Conservation (phyloP, 352 stramenopile genomes). For the Phytophthora ohioensis region DNA sequence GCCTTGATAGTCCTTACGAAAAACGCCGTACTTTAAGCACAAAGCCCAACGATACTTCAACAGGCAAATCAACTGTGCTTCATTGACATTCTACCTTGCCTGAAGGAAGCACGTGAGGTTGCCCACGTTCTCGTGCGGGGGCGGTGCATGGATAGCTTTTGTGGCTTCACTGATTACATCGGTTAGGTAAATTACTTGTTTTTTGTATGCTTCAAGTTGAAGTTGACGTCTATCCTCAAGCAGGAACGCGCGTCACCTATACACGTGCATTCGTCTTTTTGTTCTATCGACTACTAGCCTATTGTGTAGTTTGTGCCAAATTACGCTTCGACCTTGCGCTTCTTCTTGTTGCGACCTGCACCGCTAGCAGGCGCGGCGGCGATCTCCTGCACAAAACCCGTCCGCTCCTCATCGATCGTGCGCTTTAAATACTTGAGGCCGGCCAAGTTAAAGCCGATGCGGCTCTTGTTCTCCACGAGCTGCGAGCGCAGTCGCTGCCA, state of each 20-base stretch:
- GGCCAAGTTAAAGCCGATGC: conserved; percentile 89
- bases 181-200: background rate
- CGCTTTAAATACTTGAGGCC: conserved; percentile 91
- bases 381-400: conserved; percentile 83
- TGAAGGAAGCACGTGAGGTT: background rate
- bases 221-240: background rate
- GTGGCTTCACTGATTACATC: too few species aligned
- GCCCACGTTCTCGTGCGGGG: background rate
- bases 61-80: too few species aligned
- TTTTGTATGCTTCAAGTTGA: conserved; percentile 16
- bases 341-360: conserved; percentile 64
- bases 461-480: conserved; percentile 83
- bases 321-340: conserved; percentile 40
- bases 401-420: conserved; percentile 81
- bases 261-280: conserved; percentile 26
- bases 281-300: conserved; percentile 6
- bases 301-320: background rate
- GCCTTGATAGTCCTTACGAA: too few species aligned
- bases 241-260: too few species aligned
- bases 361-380: conserved; percentile 36
- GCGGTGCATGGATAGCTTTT: too few species aligned
- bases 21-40: too few species aligned
- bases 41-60: too few species aligned
- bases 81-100: too few species aligned
- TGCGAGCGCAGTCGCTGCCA: conserved; percentile 80